A percentile compares a stretch with the other conserved stretches of the same genome.
These are phyloP conservation scores for Phialocephala subalpina DNA, from an alignment of 2,329 filamentous ascomycete species.

Conservation along the genomic window DNA sequence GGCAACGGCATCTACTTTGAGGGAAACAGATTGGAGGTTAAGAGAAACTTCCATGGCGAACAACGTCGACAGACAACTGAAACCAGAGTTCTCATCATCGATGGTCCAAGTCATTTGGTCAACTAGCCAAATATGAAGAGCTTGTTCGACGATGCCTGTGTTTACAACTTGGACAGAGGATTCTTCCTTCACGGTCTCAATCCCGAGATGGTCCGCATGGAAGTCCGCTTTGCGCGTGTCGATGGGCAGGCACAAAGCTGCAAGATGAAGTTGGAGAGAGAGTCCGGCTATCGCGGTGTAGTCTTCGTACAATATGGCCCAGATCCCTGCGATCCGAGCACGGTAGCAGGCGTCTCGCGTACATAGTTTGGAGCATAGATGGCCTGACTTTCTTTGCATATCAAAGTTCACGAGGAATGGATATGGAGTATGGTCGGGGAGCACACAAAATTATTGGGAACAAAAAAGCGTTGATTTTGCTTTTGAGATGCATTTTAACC, in stretches of 20 bases:
- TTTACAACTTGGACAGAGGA: constrained; percentile 17
- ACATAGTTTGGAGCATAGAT: no score
- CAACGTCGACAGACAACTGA: constrained; percentile 5
- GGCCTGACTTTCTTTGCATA: no score
- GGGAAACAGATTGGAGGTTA: constrained; percentile 1
- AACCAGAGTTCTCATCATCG: constrained; percentile 23
- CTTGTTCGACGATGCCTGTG: constrained; percentile 22
- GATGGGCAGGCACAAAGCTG: constrained; percentile 29
- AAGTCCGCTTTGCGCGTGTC: constrained; percentile 29
- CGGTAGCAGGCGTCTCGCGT: no score
- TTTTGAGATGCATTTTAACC: no score
- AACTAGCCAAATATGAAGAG: constrained; percentile 13
- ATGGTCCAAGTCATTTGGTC: constrained; percentile 27
- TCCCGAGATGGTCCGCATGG: constrained; percentile 15
- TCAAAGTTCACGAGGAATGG: no score
- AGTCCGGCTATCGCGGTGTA: background rate
- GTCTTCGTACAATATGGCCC: background rate
- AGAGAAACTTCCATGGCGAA: constrained; percentile 27
- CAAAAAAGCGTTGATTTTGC: no score
- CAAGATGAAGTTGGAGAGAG: background rate
- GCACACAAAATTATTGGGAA: no score
- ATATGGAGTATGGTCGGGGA: no score
- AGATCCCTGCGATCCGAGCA: background rate
- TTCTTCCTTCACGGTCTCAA: background rate
- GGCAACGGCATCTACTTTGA: constrained; percentile 6